A percentile compares a stretch with the other conserved stretches of the same genome.
phyloP scores from a whole-genome alignment of 371 early-diverging fungal genomes.

The Mucor plumbeus region DNA sequence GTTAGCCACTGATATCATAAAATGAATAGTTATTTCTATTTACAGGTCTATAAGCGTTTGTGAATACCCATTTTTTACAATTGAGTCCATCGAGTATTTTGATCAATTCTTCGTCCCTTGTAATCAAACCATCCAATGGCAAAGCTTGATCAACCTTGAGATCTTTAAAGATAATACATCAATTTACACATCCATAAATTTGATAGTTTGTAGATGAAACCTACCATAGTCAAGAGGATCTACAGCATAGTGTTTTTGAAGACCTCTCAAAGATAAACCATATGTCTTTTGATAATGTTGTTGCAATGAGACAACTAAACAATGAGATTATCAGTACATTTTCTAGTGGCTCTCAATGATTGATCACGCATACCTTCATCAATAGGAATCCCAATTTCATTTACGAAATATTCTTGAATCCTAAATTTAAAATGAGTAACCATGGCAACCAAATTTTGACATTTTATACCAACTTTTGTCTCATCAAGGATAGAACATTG shows the following conservation, averaged over 20 bases:
- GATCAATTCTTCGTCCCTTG: constrained; percentile 66
- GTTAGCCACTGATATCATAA: background rate
- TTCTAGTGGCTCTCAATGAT: no score
- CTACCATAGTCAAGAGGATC: constrained; percentile 69
- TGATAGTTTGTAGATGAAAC: background rate
- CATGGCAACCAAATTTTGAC: background rate
- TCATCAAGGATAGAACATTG: constrained; percentile 70
- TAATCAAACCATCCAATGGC: constrained; percentile 71
- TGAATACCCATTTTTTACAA: constrained; percentile 82
- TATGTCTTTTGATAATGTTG: constrained; percentile 68
- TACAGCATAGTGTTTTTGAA: constrained; percentile 69
- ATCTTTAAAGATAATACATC: constrained; percentile 3
- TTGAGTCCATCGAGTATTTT: constrained; percentile 63
- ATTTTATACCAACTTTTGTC: constrained; percentile 46
- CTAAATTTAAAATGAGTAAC: constrained; percentile 24
- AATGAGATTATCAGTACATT: background rate
- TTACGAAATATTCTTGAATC: constrained; percentile 58
- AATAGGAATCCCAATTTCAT: constrained; percentile 55
- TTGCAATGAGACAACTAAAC: constrained; percentile 54
- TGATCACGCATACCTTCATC: constrained; percentile 36
- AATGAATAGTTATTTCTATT: constrained; percentile 3
- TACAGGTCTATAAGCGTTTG: constrained; percentile 79
- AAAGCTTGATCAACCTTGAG: constrained; percentile 72
- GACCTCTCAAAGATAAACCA: constrained; percentile 82
- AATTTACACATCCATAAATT: background rate